Conservation (phyloP, 1,284 basidiomycete species). For the Mycocalia duriaeana region DNA sequence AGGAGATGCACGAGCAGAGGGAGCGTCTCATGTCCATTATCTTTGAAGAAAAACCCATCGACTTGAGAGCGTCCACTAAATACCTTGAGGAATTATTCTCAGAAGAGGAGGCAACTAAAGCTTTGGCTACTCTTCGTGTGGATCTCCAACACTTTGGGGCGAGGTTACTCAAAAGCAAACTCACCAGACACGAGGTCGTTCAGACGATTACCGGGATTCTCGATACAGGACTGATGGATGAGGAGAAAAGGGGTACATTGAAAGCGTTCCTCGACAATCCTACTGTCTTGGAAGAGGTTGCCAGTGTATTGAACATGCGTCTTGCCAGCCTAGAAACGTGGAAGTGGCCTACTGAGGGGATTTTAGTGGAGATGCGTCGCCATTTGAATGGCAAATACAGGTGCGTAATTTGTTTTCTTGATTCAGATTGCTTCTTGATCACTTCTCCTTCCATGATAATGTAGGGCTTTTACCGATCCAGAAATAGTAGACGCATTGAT, state of each 20-base stretch:
- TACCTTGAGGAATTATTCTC: constrained; percentile 34
- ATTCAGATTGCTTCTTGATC: neutral
- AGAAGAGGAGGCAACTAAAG: constrained; percentile 21
- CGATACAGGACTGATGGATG: constrained; percentile 30
- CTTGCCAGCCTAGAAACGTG: constrained; percentile 33
- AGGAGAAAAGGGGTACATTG: constrained; percentile 33
- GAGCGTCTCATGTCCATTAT: constrained; percentile 34
- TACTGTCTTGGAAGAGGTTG: constrained; percentile 33
- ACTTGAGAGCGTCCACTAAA: constrained; percentile 23
- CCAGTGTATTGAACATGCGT: constrained; percentile 40
- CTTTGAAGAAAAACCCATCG: constrained; percentile 30
- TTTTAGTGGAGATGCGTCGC: constrained; percentile 37
- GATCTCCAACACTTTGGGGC: constrained; percentile 22
- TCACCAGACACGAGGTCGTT: constrained; percentile 23
- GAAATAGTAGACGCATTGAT: constrained; percentile 40
- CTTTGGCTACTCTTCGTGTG: constrained; percentile 24
- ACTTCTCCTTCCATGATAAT: neutral
- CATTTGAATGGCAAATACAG: constrained; percentile 41
- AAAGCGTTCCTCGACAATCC: constrained; percentile 34
- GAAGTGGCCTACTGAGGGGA: constrained; percentile 36
- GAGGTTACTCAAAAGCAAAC: constrained; percentile 17
- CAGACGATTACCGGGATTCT: constrained; percentile 30
- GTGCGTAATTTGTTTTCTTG: constrained; percentile 9
- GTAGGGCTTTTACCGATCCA: constrained; percentile 38
- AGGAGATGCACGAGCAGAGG: constrained; percentile 38